These are phyloP conservation scores for Globisporangium nunn DNA, from an alignment of 352 stramenopile genomes.

Conservation along the genomic window DNA sequence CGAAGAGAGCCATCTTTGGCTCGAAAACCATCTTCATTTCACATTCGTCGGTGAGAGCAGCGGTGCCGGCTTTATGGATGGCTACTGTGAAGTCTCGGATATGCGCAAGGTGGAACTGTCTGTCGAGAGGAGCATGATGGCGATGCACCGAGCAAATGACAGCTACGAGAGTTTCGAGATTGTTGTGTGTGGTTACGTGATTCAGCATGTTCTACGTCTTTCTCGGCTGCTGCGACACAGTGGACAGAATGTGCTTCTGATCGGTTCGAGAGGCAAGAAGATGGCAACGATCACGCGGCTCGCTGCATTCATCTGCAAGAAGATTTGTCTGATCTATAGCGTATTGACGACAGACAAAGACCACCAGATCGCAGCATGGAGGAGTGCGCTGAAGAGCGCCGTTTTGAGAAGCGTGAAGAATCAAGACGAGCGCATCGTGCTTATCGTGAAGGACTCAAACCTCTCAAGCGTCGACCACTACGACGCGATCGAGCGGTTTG, in stretches of 20 bases:
- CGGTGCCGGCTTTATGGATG: constrained; percentile 25
- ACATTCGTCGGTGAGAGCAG: constrained; percentile 48
- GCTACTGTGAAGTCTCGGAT: constrained; percentile 53
- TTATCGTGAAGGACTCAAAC: constrained; percentile 50
- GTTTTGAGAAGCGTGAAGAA: constrained; percentile 34
- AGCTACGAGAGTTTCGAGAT: constrained; percentile 33
- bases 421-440: constrained; percentile 30
- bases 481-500: constrained; percentile 34
- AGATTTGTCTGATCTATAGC: constrained; percentile 20
- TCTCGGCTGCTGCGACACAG: constrained; percentile 31
- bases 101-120: constrained; percentile 41
- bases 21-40: constrained; percentile 42
- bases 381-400: constrained; percentile 22
- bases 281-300: constrained; percentile 45
- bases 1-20: constrained; percentile 24
- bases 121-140: constrained; percentile 51
- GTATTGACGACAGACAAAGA: constrained; percentile 3
- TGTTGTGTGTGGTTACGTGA: constrained; percentile 42
- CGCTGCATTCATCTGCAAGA: constrained; percentile 49
- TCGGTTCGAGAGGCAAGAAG: constrained; percentile 38
- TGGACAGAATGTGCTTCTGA: constrained; percentile 32
- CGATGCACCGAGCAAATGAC: constrained; percentile 30
- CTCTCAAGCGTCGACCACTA: constrained; percentile 28
- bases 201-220: constrained; percentile 52
- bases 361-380: constrained; percentile 21